Percentiles rank a stretch among this genome's conserved stretches.
phyloP scores from a whole-genome alignment of 768 basidiomycete species.

The Collybia sordida region DNA sequence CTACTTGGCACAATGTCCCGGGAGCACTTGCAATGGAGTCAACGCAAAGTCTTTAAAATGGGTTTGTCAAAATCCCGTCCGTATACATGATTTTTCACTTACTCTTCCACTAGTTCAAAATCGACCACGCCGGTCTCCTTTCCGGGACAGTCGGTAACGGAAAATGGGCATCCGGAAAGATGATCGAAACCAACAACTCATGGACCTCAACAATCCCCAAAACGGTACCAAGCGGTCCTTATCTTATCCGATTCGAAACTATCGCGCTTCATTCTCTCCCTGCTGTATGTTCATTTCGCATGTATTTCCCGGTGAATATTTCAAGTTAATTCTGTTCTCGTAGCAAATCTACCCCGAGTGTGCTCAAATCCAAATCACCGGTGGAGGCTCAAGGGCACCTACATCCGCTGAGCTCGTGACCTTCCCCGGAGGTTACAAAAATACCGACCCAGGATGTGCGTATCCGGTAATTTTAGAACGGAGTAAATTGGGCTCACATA shows the following conservation, averaged over 20 bases:
- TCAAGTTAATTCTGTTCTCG: neutral
- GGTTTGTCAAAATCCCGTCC: constrained; percentile 23
- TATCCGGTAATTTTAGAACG: neutral
- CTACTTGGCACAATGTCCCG: constrained; percentile 47
- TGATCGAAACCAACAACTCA: constrained; percentile 43
- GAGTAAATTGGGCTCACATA: constrained; percentile 19
- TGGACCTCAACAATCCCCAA: constrained; percentile 47
- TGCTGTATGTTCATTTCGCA: constrained; percentile 35
- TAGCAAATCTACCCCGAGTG: constrained; percentile 73
- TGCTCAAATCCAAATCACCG: constrained; percentile 42
- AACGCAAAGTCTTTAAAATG: constrained; percentile 38
- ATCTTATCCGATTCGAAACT: constrained; percentile 50
- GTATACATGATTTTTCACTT: neutral
- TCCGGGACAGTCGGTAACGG: constrained; percentile 39
- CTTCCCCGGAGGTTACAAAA: constrained; percentile 48
- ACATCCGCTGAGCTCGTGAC: constrained; percentile 43
- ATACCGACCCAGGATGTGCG: constrained; percentile 42
- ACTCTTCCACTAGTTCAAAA: constrained; percentile 36
- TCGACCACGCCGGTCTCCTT: constrained; percentile 45
- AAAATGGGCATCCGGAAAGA: constrained; percentile 41
- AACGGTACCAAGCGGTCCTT: constrained; percentile 41
- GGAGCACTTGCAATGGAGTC: constrained; percentile 39
- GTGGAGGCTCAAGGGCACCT: constrained; percentile 38
- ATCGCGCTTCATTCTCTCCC: constrained; percentile 51
- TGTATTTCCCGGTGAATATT: neutral